Evolutionary conservation across 257 asterid genomes (phyloP).

Genomic region (Paulownia fortunei): DNA sequence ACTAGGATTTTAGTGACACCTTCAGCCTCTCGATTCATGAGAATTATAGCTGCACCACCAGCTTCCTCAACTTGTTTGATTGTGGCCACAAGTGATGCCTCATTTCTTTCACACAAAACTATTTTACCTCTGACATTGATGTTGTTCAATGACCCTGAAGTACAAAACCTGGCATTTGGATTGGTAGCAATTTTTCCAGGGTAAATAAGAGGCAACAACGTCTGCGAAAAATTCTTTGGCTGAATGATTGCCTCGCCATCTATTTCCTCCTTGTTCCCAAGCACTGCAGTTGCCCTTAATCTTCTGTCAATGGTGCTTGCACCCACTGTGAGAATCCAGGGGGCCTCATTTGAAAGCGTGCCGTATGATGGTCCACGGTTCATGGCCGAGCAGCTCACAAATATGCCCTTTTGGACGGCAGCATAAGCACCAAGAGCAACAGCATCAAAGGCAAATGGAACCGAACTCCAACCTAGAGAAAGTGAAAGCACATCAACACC

Average conservation of each 20-base stretch:
- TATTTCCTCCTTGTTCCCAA: constrained; percentile 34
- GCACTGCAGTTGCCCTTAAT: constrained; percentile 28
- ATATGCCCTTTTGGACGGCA: constrained; percentile 44
- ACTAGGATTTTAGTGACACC: not conserved
- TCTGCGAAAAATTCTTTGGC: constrained; percentile 23
- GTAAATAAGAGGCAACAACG: constrained; percentile 34
- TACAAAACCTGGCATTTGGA: not conserved
- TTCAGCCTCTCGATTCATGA: constrained; percentile 21
- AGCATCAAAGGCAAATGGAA: not conserved
- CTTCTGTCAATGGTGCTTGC: constrained; percentile 48
- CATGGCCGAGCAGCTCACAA: constrained; percentile 48
- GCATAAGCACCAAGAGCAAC: constrained; percentile 42
- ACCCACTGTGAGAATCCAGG: constrained; percentile 55
- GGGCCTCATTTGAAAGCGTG: constrained; percentile 37
- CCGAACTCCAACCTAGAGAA: constrained; percentile 1
- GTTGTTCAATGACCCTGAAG: not conserved
- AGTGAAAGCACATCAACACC: constrained; percentile 49
- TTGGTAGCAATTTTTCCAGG: not conserved
- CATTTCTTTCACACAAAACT: constrained; percentile 27
- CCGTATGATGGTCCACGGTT: constrained; percentile 14
- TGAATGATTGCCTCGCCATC: constrained; percentile 38
- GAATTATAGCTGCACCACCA: constrained; percentile 45
- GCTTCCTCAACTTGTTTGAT: constrained; percentile 23
- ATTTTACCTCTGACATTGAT: constrained; percentile 41
- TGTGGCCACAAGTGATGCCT: not conserved